These are phyloP conservation scores for Allomyces macrogynus DNA, from an alignment of 192 early-diverging fungal genomes.

Conservation along the genomic window DNA sequence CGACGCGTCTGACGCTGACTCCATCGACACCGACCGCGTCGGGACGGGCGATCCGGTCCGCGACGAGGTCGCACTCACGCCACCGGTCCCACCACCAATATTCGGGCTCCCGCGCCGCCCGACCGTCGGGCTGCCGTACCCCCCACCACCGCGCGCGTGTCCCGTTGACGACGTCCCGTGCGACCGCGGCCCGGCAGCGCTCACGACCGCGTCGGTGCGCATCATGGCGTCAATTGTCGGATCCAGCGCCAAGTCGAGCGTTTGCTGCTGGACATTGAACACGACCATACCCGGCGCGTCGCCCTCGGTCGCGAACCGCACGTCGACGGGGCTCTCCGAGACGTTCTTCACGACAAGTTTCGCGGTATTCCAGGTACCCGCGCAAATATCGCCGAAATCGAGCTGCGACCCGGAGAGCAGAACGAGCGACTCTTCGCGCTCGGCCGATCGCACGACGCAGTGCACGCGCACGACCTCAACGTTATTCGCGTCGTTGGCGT, in stretches of 20 bases:
- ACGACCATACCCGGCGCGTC: background rate
- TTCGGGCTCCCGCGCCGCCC: too few relatives aligned
- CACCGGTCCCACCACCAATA: slow-evolving; percentile 6
- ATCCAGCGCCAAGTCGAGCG: too few relatives aligned
- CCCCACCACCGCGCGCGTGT: too few relatives aligned
- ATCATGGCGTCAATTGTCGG: background rate
- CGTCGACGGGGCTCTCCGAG: slow-evolving; percentile 46
- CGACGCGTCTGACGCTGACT: slow-evolving; percentile 1
- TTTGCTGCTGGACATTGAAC: background rate
- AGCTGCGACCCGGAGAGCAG: slow-evolving; percentile 45
- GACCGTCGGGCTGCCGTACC: too few relatives aligned
- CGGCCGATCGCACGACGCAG: slow-evolving; percentile 52
- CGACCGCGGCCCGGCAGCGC: slow-evolving; percentile 2
- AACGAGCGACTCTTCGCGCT: slow-evolving; percentile 47
- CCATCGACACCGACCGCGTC: slow-evolving; percentile 14
- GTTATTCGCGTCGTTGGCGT: slow-evolving; percentile 70
- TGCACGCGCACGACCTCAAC: slow-evolving; percentile 58
- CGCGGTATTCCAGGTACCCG: slow-evolving; percentile 68
- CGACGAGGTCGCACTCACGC: slow-evolving; percentile 6
- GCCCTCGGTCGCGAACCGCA: slow-evolving; percentile 35
- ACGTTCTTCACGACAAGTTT: slow-evolving; percentile 64
- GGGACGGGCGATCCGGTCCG: slow-evolving; percentile 14
- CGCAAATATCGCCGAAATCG: slow-evolving; percentile 86
- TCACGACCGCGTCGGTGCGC: slow-evolving; percentile 4
- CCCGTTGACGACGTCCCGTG: background rate